Percentiles rank a stretch among this genome's conserved stretches.
Conservation (phyloP, 306 rosid species). For the Rosa chinensis region DNA sequence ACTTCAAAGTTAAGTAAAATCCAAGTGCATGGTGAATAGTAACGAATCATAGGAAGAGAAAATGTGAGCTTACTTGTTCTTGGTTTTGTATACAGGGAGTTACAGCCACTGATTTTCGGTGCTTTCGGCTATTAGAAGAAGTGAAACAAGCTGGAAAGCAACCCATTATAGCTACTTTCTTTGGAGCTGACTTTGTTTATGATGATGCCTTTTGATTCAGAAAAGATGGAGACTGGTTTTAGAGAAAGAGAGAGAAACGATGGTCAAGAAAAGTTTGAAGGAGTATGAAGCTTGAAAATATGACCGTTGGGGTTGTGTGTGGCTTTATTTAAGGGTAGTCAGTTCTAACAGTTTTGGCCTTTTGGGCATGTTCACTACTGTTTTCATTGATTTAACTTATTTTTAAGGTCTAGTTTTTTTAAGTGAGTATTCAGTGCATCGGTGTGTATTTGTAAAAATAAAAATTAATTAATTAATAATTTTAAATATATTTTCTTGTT, state of each 20-base stretch:
- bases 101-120: constrained; percentile 9
- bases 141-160: constrained; percentile 36
- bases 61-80: constrained; percentile 28
- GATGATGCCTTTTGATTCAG: constrained; percentile 32
- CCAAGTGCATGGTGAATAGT: not conserved
- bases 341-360: not conserved
- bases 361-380: not conserved
- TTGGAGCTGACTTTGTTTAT: constrained; percentile 18
- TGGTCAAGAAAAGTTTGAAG: constrained; percentile 1
- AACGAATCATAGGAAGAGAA: not conserved
- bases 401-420: no score
- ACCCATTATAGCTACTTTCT: constrained; percentile 41
- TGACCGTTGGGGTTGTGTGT: constrained; percentile 21
- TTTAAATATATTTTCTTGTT: no score
- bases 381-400: no score
- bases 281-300: constrained; percentile 29
- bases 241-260: not conserved
- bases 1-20: not conserved
- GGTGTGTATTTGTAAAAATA: no score
- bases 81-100: constrained; percentile 18
- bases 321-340: constrained; percentile 11
- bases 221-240: constrained; percentile 11
- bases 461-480: no score
- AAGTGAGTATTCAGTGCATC: no score
- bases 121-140: constrained; percentile 27